These are phyloP conservation scores for Citrus glauca DNA, from an alignment of 345 rosid species.

Conservation along the genomic window DNA sequence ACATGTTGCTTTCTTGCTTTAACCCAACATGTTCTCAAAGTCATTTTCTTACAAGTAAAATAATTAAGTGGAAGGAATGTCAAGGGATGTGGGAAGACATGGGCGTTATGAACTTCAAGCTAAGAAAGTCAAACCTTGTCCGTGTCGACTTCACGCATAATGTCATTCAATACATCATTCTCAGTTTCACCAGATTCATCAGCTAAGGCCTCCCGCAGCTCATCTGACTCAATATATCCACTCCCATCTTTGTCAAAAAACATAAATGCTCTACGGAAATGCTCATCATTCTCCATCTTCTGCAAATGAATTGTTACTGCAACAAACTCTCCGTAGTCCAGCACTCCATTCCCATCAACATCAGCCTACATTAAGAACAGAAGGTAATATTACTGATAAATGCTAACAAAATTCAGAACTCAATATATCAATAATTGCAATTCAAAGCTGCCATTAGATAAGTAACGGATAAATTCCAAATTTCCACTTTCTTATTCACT, in stretches of 20 bases:
- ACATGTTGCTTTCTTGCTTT: not conserved
- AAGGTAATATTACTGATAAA: not conserved
- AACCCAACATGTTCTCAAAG: not conserved
- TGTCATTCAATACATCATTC: conserved; percentile 61
- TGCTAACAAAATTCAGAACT: conserved; percentile 5
- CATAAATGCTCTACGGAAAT: conserved; percentile 86
- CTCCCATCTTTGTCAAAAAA: conserved; percentile 85
- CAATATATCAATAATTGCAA: not conserved
- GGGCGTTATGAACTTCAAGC: not conserved
- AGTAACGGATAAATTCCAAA: not conserved
- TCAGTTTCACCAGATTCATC: conserved; percentile 80
- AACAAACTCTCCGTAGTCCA: conserved; percentile 93
- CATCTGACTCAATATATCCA: conserved; percentile 73
- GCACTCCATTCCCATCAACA: conserved; percentile 85
- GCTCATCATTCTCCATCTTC: conserved; percentile 96
- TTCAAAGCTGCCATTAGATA: not conserved
- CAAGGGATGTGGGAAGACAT: not conserved
- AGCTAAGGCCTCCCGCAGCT: conserved; percentile 64
- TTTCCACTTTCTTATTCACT: not conserved
- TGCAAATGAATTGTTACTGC: conserved; percentile 98
- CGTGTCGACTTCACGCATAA: conserved; percentile 91
- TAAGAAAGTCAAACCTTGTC: conserved; percentile 62
- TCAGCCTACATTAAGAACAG: conserved; percentile 62
- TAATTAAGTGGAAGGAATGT: not conserved
- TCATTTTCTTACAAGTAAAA: not conserved